These are phyloP conservation scores for Gonapodya prolifera DNA, from an alignment of 192 early-diverging fungal species.

Conservation along the genomic window DNA sequence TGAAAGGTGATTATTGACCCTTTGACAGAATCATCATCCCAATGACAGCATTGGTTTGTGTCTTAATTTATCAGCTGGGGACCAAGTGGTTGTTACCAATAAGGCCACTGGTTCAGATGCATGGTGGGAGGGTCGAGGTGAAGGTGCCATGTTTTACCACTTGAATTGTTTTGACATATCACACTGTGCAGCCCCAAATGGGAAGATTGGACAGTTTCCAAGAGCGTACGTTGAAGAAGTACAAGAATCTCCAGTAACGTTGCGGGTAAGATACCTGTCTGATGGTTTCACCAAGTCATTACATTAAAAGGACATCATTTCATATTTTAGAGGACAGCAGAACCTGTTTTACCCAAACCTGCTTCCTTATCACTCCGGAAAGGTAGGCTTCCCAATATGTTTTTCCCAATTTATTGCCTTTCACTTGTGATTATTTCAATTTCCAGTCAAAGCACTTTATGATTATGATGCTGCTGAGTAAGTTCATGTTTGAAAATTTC, in stretches of 20 bases:
- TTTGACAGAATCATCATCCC: not conserved
- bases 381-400: not conserved
- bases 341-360: not conserved
- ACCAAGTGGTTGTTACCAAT: not conserved
- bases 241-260: not conserved
- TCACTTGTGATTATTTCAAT: not conserved
- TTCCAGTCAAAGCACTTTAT: not conserved
- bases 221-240: not conserved
- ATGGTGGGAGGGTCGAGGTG: not conserved
- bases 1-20: not conserved
- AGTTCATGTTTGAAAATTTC: not conserved
- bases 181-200: not conserved
- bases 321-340: not conserved
- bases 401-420: not conserved
- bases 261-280: not conserved
- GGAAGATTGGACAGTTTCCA: not conserved
- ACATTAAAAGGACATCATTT: not conserved
- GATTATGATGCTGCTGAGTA: not conserved
- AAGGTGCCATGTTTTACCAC: not conserved
- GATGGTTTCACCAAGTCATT: too few species aligned
- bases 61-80: too few species aligned
- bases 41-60: too few species aligned
- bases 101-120: not conserved
- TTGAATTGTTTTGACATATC: not conserved
- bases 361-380: not conserved